phyloP scores from a whole-genome alignment of 495 filamentous ascomycete genomes.

The Aspergillus ellipticus region DNA sequence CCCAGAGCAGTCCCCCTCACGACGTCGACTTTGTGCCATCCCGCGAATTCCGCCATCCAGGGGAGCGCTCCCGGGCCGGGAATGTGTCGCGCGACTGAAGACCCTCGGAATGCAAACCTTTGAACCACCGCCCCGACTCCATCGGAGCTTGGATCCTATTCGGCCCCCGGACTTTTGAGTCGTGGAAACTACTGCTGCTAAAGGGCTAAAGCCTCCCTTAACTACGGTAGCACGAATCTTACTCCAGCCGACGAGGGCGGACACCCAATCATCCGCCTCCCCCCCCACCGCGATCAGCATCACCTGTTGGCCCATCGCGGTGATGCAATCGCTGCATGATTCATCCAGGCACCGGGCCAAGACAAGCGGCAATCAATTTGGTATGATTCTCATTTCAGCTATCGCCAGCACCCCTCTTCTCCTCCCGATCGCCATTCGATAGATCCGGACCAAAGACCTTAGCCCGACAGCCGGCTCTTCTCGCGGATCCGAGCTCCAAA shows the following conservation, averaged over 20 bases:
- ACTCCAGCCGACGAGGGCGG: background rate
- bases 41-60: too few species aligned
- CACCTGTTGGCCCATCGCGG: background rate
- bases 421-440: background rate
- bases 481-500: conserved; percentile 22
- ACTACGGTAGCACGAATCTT: background rate
- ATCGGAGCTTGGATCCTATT: too few species aligned
- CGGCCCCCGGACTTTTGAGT: too few species aligned
- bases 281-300: background rate
- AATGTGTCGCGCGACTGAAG: too few species aligned
- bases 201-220: background rate
- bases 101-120: too few species aligned
- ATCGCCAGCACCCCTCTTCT: background rate
- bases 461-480: conserved; percentile 3
- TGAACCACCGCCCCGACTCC: too few species aligned
- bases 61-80: too few species aligned
- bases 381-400: background rate
- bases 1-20: too few species aligned
- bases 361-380: background rate
- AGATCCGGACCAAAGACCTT: background rate
- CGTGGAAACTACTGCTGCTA: too few species aligned
- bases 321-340: background rate
- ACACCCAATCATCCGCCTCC: background rate
- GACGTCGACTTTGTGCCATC: too few species aligned
- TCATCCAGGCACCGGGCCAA: background rate